phyloP scores from a whole-genome alignment of 2,329 filamentous ascomycete species.

The Penicillium freii region DNA sequence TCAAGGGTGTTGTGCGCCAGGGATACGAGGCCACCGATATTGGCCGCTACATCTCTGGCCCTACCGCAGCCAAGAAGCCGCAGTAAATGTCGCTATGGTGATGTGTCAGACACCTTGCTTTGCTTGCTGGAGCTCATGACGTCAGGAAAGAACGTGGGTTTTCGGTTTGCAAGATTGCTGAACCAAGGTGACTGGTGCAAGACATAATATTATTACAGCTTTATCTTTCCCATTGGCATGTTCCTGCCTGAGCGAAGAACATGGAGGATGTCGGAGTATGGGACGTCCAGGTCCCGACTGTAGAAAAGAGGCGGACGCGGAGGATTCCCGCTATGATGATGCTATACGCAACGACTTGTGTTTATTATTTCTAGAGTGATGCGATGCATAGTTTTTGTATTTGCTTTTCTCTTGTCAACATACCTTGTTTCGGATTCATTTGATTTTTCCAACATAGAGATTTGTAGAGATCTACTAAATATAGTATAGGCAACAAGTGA shows the following conservation, averaged over 20 bases:
- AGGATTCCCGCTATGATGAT: slow-evolving; percentile 23
- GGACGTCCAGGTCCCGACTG: slow-evolving; percentile 6
- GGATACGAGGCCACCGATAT: slow-evolving; percentile 78
- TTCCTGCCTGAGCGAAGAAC: background rate
- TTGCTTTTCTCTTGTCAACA: slow-evolving; percentile 12
- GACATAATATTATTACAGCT: background rate
- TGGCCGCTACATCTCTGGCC: slow-evolving; percentile 65
- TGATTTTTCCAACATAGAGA: background rate
- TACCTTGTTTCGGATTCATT: slow-evolving; percentile 9
- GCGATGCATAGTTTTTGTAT: slow-evolving; percentile 20
- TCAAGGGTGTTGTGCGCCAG: slow-evolving; percentile 71
- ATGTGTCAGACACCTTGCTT: slow-evolving; percentile 4
- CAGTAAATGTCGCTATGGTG: slow-evolving; percentile 38
- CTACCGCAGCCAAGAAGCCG: slow-evolving; percentile 46
- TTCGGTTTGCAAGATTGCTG: slow-evolving; percentile 1
- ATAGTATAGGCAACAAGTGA: background rate
- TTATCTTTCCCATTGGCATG: slow-evolving; percentile 2
- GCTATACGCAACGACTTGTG: slow-evolving; percentile 28
- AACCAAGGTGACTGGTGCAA: background rate
- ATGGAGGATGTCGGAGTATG: slow-evolving; percentile 5
- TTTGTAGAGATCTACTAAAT: background rate
- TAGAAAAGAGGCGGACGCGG: slow-evolving; percentile 26
- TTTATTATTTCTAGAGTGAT: slow-evolving; percentile 20
- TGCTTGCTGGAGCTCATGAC: background rate
- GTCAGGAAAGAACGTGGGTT: background rate